Evolutionary conservation across 495 filamentous ascomycete species (phyloP).

Genomic region (Penicillium nucicola): DNA sequence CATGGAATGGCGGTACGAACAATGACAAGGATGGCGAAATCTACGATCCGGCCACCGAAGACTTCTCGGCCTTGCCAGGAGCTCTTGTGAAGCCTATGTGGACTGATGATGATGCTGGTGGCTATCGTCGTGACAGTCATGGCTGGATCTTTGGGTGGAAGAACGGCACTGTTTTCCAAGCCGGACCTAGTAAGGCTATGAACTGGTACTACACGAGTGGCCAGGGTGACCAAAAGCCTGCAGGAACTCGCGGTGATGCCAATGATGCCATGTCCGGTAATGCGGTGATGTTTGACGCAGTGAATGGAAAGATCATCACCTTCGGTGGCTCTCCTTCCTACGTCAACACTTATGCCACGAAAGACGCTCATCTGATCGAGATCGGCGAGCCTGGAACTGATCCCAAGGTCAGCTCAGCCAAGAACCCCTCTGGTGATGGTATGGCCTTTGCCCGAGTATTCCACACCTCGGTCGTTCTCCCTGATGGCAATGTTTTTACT

Average conservation of each 20-base stretch:
- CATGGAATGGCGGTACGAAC: conserved; percentile 41
- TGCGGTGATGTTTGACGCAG: not conserved
- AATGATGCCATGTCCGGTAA: conserved; percentile 15
- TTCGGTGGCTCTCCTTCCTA: not conserved
- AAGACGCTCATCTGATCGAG: not conserved
- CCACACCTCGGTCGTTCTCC: not conserved
- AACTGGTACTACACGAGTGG: conserved; percentile 26
- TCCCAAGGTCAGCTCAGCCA: not conserved
- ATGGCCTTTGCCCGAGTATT: not conserved
- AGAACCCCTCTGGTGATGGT: not conserved
- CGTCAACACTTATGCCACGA: not conserved
- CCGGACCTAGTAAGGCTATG: conserved; percentile 53
- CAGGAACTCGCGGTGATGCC: conserved; percentile 4
- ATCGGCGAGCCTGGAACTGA: not conserved
- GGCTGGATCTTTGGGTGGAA: conserved; percentile 63
- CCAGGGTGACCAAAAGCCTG: not conserved
- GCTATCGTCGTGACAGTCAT: conserved; percentile 53
- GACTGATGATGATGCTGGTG: conserved; percentile 38
- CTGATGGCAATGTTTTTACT: not conserved
- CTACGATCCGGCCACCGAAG: conserved; percentile 37
- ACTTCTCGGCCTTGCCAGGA: conserved; percentile 33
- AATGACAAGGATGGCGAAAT: conserved; percentile 54
- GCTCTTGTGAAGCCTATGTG: conserved; percentile 43
- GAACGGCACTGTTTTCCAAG: conserved; percentile 52
- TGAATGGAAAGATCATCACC: not conserved